Percentiles rank a stretch among this genome's conserved stretches.
Conservation (phyloP, 2,329 filamentous ascomycete species). For the Diaporthe humulicola region DNA sequence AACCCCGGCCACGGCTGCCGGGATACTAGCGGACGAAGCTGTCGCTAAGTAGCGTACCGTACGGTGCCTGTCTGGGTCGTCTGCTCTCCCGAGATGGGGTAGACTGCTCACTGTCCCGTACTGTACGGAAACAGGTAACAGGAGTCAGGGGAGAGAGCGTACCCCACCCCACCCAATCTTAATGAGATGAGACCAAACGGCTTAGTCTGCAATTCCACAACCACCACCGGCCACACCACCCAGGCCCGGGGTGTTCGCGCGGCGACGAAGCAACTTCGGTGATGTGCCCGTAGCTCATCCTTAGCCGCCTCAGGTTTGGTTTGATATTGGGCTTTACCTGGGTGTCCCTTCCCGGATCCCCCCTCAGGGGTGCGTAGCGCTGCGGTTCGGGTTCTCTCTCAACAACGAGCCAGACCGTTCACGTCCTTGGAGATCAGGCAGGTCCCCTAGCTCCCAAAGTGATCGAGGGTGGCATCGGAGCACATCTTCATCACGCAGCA, state of each 20-base stretch:
- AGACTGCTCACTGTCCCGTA: conserved; percentile 7
- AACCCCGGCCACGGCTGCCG: conserved; percentile 7
- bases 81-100: neutral
- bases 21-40: conserved; percentile 11
- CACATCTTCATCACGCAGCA: neutral
- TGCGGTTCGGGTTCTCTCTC: neutral
- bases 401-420: conserved; percentile 7
- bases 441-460: neutral
- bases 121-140: conserved; percentile 19
- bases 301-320: conserved; percentile 29
- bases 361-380: neutral
- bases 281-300: conserved; percentile 27
- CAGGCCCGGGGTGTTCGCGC: neutral
- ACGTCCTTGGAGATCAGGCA: neutral
- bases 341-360: neutral
- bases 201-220: conserved; percentile 15
- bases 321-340: conserved; percentile 3
- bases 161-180: conserved; percentile 32
- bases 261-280: neutral
- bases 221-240: conserved; percentile 22
- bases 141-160: conserved; percentile 23
- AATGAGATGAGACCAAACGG: conserved; percentile 33
- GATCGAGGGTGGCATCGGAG: conserved; percentile 15
- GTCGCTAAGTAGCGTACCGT: neutral
- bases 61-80: neutral